Evolutionary conservation across 2,329 filamentous ascomycete species (phyloP).

Genomic region (Blastomyces gilchristii): DNA sequence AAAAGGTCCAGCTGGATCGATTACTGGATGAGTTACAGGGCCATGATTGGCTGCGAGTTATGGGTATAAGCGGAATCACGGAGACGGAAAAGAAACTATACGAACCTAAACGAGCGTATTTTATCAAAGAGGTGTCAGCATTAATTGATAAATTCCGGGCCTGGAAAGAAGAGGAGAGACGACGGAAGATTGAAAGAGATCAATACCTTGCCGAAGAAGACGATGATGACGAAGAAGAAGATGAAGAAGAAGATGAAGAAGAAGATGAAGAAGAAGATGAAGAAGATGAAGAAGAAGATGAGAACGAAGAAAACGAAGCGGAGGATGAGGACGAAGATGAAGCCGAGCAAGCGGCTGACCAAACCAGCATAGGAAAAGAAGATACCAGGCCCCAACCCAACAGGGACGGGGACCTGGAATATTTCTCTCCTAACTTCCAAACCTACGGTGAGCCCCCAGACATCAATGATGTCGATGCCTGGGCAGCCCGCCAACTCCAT

Average conservation of each 20-base stretch:
- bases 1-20: conserved; percentile 55
- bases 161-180: conserved; percentile 86
- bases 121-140: conserved; percentile 69
- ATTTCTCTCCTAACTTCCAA: conserved; percentile 16
- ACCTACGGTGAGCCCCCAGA: conserved; percentile 49
- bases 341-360: conserved; percentile 7
- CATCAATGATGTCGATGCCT: conserved; percentile 59
- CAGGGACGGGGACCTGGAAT: conserved; percentile 8
- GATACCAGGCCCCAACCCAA: conserved; percentile 8
- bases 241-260: conserved; percentile 28
- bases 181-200: conserved; percentile 65
- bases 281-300: conserved; percentile 27
- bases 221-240: conserved; percentile 35
- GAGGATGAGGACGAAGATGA: conserved; percentile 16
- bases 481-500: conserved; percentile 63
- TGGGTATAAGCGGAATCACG: conserved; percentile 78
- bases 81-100: conserved; percentile 79
- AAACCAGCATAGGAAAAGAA: conserved; percentile 5
- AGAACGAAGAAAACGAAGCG: conserved; percentile 21
- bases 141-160: conserved; percentile 78
- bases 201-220: conserved; percentile 45
- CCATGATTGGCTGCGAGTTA: conserved; percentile 82
- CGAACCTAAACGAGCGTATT: conserved; percentile 73
- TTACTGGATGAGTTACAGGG: conserved; percentile 74
- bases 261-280: conserved; percentile 34